phyloP scores from a whole-genome alignment of 2,329 filamentous ascomycete species.

The Helicocarpus griseus region DNA sequence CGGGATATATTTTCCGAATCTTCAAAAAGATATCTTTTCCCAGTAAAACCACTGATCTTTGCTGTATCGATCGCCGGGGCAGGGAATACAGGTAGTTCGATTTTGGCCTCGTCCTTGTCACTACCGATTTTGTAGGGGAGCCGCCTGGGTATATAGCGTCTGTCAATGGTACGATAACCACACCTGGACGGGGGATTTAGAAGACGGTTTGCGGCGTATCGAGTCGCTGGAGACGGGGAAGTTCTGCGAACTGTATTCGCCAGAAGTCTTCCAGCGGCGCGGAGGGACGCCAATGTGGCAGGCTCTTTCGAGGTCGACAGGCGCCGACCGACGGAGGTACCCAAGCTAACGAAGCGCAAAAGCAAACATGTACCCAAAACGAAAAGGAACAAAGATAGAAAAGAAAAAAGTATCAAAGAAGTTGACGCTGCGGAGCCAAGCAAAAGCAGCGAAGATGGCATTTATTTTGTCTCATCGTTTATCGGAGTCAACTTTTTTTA shows the following conservation, averaged over 20 bases:
- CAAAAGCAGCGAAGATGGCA: neutral
- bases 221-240: neutral
- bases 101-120: neutral
- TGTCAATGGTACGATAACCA: neutral
- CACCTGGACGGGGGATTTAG: neutral
- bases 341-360: neutral
- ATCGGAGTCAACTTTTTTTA: neutral
- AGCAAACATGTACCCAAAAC: neutral
- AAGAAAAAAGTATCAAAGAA: neutral
- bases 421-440: neutral
- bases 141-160: neutral
- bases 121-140: neutral
- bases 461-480: neutral
- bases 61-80: neutral
- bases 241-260: slow-evolving; percentile 4
- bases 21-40: neutral
- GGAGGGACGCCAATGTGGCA: slow-evolving; percentile 4
- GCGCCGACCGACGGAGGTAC: neutral
- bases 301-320: neutral
- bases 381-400: neutral
- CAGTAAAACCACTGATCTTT: neutral
- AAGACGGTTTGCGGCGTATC: neutral
- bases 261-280: slow-evolving; percentile 3
- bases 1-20: slow-evolving; percentile 10
- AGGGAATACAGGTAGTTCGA: neutral